Base-by-base conservation (phyloP, 305 asterid species). In the Fraxinus paxiana region DNA sequence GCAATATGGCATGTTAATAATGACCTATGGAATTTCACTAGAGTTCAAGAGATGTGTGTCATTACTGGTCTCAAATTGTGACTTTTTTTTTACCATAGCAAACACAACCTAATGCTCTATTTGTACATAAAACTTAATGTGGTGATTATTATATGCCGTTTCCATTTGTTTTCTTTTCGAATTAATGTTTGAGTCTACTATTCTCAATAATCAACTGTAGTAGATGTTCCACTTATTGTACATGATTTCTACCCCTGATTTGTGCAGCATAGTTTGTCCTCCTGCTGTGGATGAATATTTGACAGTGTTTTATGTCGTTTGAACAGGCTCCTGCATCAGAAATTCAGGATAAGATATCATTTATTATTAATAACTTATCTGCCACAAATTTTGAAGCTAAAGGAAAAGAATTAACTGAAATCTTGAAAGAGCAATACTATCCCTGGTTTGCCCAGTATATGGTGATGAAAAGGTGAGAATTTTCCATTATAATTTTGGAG, bases 371-470 rank as follows among this genome's bases (percentile, higher is more conserved):
- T 85, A 96, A 96, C 82, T 87, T 96, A 88, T 90, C 98, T 83
- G 88, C 87, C 81, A 87, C 97, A 81, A 93, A 92, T 88, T 37
- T 93, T 76, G 99, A 96, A 87, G 88, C 92, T 78, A 96, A 96
- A 92, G 98, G 97, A 12, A 96, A 93, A 82, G 98, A 94, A 84
- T 92, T 94, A 77, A 59, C 89, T 75, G 99, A 92, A 67, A 84
- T 94, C 71, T 85, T 96, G 86, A 90, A 83, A 77, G 95, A 90
- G 90, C 93, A 90, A 83, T 90, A 90, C 79, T 96, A 88, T 88
- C 96, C 98, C 73, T 96, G 99, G 99, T 96, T 96, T 82, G 99
- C 99, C 48, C 95, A 94, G 88, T 96, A 96, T 86, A 89, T 96
- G 94, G 98, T 96, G 83, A 96, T 96, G 99, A 96, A 94, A 86